Base-by-base conservation (phyloP, 306 rosid species). In the Begonia masoniana region DNA sequence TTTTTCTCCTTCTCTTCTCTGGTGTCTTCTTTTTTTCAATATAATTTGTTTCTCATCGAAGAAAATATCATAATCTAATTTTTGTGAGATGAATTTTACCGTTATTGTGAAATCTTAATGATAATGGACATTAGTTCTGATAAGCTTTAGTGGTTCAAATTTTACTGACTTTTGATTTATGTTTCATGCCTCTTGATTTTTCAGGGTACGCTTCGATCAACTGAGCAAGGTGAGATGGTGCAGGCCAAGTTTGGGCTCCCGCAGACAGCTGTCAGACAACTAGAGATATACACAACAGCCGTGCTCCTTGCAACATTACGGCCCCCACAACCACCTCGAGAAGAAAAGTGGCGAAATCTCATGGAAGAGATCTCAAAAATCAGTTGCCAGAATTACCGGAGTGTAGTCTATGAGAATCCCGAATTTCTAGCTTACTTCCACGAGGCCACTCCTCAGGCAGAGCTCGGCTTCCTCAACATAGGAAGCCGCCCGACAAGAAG, bases 221-320 rank as follows among this genome's bases (percentile, higher is more conserved):
- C 97, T 9, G 97, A 89, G 77, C 95, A 89, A 72, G 97, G 97
- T 62, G 97, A 89, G 69, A 89, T 89, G 97, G 87, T 89, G 24
- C 87, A 89, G 75, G 93, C 93, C 21, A 89, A 85, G 69, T 89
- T 89, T 49, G 97, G 95, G 42, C 63, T 89, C 66, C 94, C 95
- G 42, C 89, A 85, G 57, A 80, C 71, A 19, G 94, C 97, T 48
- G 97, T 89, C 53, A 80, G 97, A 71, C 95, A 88, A 77, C 84
- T 88, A 56, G 97, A 88, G 56, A 85, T 88, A 68, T 82, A 84
- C 76, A 85, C 97, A 14, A 88, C 97, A 19, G 95, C 97, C 5
- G 95, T 89, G 64, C 87, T 85, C 49, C 95, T 89, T 45, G 88
- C 97, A 71, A 85, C 94, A n/a, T 67, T 89, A 41, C 83, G 89